Percentiles rank a stretch among this genome's conserved stretches.
phyloP scores from a whole-genome alignment of 2,329 filamentous ascomycete species.

The Davidsoniella eucalypti region DNA sequence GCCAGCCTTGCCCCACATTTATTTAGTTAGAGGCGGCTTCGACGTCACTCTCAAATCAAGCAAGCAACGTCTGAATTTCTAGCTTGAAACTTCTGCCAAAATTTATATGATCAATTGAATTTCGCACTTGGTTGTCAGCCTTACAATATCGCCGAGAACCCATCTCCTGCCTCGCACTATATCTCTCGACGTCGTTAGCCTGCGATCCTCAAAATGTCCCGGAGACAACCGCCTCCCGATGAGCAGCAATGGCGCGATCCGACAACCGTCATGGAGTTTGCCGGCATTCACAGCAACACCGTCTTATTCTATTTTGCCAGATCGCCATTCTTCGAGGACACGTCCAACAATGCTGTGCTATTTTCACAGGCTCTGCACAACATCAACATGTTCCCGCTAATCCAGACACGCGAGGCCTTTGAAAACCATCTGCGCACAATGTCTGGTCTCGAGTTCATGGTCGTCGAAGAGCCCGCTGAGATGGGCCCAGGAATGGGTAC shows the following conservation, averaged over 20 bases:
- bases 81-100: too few species aligned
- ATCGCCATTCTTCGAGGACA: constrained; percentile 51
- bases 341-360: constrained; percentile 50
- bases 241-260: constrained; percentile 51
- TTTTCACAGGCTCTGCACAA: constrained; percentile 47
- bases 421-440: constrained; percentile 46
- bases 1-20: too few species aligned
- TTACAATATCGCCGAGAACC: neutral
- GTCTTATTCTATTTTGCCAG: constrained; percentile 52
- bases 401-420: constrained; percentile 45
- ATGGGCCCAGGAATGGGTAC: constrained; percentile 47
- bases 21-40: too few species aligned
- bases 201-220: constrained; percentile 22
- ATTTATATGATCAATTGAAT: too few species aligned
- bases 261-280: constrained; percentile 30
- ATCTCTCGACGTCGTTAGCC: neutral
- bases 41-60: too few species aligned
- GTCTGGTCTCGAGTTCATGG: constrained; percentile 50
- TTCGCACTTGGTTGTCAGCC: neutral
- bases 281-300: constrained; percentile 46
- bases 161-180: neutral
- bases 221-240: constrained; percentile 39
- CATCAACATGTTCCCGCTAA: constrained; percentile 36
- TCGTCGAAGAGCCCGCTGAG: constrained; percentile 48
- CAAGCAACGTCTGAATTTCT: too few species aligned